phyloP scores from a whole-genome alignment of 306 rosid species.

The Quercus bicolor region DNA sequence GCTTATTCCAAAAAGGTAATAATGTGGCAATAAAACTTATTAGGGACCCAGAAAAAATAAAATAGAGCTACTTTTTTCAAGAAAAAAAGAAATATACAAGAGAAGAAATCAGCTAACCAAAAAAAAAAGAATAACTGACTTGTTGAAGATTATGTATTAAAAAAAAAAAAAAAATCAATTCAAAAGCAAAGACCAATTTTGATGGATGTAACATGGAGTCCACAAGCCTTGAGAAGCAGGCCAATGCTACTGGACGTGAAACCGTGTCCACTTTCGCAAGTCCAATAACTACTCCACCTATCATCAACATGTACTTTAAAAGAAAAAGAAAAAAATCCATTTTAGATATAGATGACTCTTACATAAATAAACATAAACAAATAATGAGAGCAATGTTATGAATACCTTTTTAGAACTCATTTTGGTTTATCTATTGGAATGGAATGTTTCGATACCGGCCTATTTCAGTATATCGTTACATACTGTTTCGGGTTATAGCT shows the following conservation, averaged over 20 bases:
- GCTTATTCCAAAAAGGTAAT: not conserved
- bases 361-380: not conserved
- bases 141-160: too few relatives aligned
- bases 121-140: too few relatives aligned
- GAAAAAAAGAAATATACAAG: not conserved
- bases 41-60: not conserved
- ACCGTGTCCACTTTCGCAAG: constrained; percentile 87
- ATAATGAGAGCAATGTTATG: not conserved
- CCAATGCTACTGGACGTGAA: constrained; percentile 74
- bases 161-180: not conserved
- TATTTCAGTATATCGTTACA: too few relatives aligned
- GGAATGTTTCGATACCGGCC: rapidly evolving
- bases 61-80: not conserved
- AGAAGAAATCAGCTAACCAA: not conserved
- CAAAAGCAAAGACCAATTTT: constrained; percentile 67
- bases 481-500: too few relatives aligned
- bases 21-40: not conserved
- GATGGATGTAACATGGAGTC: constrained; percentile 82
- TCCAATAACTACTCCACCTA: constrained; percentile 94
- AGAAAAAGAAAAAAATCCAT: too few relatives aligned
- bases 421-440: too few relatives aligned
- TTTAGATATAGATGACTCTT: not conserved
- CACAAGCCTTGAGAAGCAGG: constrained; percentile 83
- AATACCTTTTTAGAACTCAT: too few relatives aligned
- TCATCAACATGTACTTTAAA: constrained; percentile 41